Base-by-base conservation (phyloP, 176 grass and related monocot genomes). In the Phragmites australis region DNA sequence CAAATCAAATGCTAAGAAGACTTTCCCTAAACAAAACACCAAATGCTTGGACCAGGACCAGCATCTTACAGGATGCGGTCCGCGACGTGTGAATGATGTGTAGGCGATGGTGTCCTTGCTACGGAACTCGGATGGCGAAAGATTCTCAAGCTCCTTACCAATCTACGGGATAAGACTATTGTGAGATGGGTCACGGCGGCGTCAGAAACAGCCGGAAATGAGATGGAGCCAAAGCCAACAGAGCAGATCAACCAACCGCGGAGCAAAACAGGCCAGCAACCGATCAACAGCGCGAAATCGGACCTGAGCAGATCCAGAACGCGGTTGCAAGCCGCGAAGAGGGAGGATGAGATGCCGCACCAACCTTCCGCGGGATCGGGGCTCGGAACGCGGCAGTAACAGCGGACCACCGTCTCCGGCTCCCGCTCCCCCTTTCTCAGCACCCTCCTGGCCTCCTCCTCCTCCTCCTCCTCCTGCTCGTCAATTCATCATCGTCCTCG, bases 341-440 rank as follows among this genome's bases (percentile, higher is more conserved):
- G 12, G 30, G 55, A 21, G 15, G 3, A 21, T 3, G 14, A 23
- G 74, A 14, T 16, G 22, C 18, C 74, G 74, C 75, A 64, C 56
- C 68, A 61, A 85, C 83, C 83, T 79, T 12, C 8, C 65, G 42
- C 63, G 27, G 51, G 25, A 56, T 29, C 9, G 34, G 22, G 49
- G 34, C 59, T 30, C 11, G 40, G 49, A 55, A 30, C 17, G 51
- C 50, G 14, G 76, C 27, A 2, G 76, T 15, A 65, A 14, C 30
- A 37, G 40, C 42, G 13, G 30, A 9, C 30, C 60, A 40, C 23
- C 32, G 12, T 1, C 59, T 10, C 49, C 39, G 0, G 4, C 31
- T 61, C 75, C 71, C 8, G 21, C 58, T 42, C 69, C 46, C 46
- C 12, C 17, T 41, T 25, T 32, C 32, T 1, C 62, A 21, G 52